Evolutionary conservation across 345 rosid species (phyloP).

Genomic region (Aquilaria malaccensis): DNA sequence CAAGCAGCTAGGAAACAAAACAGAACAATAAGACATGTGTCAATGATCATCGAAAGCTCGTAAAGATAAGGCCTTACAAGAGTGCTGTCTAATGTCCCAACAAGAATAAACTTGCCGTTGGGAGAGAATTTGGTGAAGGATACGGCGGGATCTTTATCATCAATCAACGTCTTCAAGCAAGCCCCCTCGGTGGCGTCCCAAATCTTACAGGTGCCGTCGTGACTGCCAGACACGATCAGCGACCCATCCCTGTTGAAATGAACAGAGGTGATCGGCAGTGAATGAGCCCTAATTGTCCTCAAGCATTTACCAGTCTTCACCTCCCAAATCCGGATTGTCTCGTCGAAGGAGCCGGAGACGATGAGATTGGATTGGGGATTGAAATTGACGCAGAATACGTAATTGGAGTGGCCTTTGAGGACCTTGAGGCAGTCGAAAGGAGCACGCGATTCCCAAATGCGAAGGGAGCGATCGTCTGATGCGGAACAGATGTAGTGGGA

Average conservation of each 20-base stretch:
- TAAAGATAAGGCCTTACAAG: conserved; percentile 46
- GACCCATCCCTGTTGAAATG: conserved; percentile 93
- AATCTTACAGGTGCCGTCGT: conserved; percentile 86
- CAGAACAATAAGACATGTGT: neutral
- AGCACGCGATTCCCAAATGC: conserved; percentile 88
- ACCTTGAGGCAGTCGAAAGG: conserved; percentile 83
- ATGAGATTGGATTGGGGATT: conserved; percentile 80
- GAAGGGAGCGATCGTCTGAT: conserved; percentile 86
- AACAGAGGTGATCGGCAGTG: conserved; percentile 74
- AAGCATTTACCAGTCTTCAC: conserved; percentile 78
- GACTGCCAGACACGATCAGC: conserved; percentile 83
- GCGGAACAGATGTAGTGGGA: conserved; percentile 96
- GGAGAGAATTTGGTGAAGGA: conserved; percentile 94
- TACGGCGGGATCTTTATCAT: conserved; percentile 64
- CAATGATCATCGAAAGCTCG: neutral
- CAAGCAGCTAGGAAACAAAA: neutral
- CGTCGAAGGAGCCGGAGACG: conserved; percentile 85
- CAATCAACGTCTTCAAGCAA: conserved; percentile 73
- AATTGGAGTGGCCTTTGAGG: conserved; percentile 66
- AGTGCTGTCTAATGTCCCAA: conserved; percentile 79
- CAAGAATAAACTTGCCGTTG: conserved; percentile 84
- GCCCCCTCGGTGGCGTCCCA: conserved; percentile 83
- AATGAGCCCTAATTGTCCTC: conserved; percentile 57
- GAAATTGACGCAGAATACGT: conserved; percentile 90
- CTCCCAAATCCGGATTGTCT: conserved; percentile 89